Percentiles rank a stretch among this genome's conserved stretches.
Evolutionary conservation across 2,329 filamentous ascomycete species (phyloP).

Genomic region (Fusarium dimerum): DNA sequence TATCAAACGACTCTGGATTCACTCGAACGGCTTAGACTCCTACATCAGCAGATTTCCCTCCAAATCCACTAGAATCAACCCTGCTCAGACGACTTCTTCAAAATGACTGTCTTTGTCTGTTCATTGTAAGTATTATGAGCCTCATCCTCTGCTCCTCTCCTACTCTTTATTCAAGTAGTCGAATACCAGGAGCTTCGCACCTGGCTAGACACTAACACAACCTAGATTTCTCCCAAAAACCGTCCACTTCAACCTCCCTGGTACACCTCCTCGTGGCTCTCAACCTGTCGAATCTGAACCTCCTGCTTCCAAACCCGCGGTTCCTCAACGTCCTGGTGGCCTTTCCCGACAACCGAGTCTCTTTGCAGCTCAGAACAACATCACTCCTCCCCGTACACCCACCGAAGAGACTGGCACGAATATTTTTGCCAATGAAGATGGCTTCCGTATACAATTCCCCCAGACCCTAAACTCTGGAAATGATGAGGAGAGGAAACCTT

Average conservation of each 20-base stretch:
- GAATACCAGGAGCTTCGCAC: constrained; percentile 1
- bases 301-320: constrained; percentile 27
- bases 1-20: not conserved
- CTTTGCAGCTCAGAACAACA: constrained; percentile 49
- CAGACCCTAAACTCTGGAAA: constrained; percentile 61
- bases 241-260: constrained; percentile 76
- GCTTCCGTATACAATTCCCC: constrained; percentile 57
- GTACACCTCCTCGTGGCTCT: constrained; percentile 45
- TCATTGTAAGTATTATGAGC: constrained; percentile 37
- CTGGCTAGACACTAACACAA: constrained; percentile 15
- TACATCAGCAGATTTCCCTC: constrained; percentile 4
- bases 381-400: constrained; percentile 58
- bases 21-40: constrained; percentile 3
- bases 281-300: constrained; percentile 25
- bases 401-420: constrained; percentile 46
- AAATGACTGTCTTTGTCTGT: constrained; percentile 44
- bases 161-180: constrained; percentile 12
- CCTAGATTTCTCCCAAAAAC: constrained; percentile 88
- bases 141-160: constrained; percentile 9
- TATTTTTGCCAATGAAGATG: constrained; percentile 60
- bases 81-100: constrained; percentile 19
- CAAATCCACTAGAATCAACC: constrained; percentile 8
- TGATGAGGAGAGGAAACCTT: constrained; percentile 74
- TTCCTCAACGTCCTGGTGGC: constrained; percentile 23
- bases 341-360: constrained; percentile 51